These are phyloP conservation scores for Dothistroma septosporum DNA, from an alignment of 2,329 filamentous ascomycete genomes.

Conservation along the genomic window DNA sequence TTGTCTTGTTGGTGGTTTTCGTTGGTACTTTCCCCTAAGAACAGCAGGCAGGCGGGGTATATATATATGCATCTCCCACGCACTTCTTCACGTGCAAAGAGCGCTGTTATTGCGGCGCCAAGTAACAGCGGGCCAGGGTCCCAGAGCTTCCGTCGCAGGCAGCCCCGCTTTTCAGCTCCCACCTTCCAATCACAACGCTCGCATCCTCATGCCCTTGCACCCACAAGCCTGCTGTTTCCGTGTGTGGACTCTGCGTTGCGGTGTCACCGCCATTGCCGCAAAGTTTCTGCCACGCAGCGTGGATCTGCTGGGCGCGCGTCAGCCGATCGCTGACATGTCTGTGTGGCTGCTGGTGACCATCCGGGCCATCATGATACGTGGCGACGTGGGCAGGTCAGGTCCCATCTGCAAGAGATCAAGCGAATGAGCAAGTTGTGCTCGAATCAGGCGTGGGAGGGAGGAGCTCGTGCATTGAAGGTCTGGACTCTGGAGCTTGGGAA, in stretches of 20 bases:
- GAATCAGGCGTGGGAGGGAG: slow-evolving; percentile 5
- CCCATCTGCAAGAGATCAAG: background rate
- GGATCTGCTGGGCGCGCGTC: background rate
- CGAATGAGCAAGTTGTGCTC: slow-evolving; percentile 10
- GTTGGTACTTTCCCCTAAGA: background rate
- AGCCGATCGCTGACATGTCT: background rate
- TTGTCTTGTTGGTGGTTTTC: slow-evolving; percentile 8
- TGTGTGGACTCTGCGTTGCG: background rate
- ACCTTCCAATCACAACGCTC: background rate
- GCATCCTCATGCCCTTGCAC: background rate
- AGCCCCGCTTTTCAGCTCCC: background rate
- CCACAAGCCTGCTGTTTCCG: background rate
- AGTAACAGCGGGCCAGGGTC: background rate
- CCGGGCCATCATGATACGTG: background rate
- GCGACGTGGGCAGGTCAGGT: slow-evolving; percentile 7
- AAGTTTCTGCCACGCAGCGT: background rate
- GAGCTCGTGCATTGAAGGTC: background rate
- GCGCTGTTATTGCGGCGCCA: slow-evolving; percentile 5
- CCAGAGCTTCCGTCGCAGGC: background rate
- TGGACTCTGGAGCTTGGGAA: background rate
- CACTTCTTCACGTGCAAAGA: slow-evolving; percentile 1
- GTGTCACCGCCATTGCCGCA: background rate
- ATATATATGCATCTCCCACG: background rate
- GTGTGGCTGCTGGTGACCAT: background rate
- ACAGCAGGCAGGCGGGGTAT: slow-evolving; percentile 7